Conservation (phyloP, 2,329 filamentous ascomycete species). For the Elsinoe perseae region DNA sequence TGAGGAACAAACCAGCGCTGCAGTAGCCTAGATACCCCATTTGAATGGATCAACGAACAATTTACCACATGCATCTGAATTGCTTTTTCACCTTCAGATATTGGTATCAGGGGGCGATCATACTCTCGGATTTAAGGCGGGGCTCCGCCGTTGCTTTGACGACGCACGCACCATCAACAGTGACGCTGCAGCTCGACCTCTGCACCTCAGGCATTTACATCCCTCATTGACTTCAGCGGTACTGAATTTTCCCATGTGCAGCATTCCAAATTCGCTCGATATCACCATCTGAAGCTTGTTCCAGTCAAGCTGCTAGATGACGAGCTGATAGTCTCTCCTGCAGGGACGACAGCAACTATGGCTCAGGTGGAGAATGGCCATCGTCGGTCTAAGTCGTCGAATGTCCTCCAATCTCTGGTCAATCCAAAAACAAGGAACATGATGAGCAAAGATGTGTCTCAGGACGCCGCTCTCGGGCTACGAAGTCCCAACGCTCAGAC, state of each 20-base stretch:
- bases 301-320: conserved; percentile 5
- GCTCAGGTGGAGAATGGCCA: conserved; percentile 10
- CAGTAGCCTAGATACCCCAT: conserved; percentile 15
- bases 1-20: conserved; percentile 44
- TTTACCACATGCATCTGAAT: neutral
- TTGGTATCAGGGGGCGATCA: too few relatives aligned
- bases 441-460: conserved; percentile 28
- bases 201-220: conserved; percentile 5
- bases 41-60: neutral
- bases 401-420: conserved; percentile 48
- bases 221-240: neutral
- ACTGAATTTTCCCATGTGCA: neutral
- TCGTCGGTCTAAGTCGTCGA: conserved; percentile 32
- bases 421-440: conserved; percentile 34
- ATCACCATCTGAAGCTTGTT: neutral
- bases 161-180: conserved; percentile 11
- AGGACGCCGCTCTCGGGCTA: conserved; percentile 41
- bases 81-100: neutral
- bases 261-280: neutral
- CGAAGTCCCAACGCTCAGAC: conserved; percentile 26
- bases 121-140: neutral
- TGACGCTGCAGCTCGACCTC: conserved; percentile 11
- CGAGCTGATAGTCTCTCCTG: neutral
- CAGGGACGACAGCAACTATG: conserved; percentile 14
- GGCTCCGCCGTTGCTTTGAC: conserved; percentile 4